These are phyloP conservation scores for Gossypium herbaceum DNA, from an alignment of 345 rosid species.

Conservation along the genomic window DNA sequence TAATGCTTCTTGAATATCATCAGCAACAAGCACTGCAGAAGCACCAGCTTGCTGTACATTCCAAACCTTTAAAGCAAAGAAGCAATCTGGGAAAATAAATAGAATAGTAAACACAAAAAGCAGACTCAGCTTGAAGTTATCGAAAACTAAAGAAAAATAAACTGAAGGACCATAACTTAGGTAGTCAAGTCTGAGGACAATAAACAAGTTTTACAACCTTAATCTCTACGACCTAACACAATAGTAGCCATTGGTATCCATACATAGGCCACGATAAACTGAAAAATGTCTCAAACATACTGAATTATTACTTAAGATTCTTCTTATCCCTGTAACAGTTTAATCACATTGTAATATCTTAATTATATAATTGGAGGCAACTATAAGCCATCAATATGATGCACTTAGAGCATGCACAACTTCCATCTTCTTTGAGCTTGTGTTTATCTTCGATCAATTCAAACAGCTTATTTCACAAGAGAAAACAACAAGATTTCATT, in stretches of 20 bases:
- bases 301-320: not conserved
- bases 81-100: constrained; percentile 59
- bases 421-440: not conserved
- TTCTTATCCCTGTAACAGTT: not conserved
- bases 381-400: not conserved
- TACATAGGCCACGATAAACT: not conserved
- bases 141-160: not conserved
- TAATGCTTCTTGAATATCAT: constrained; percentile 69
- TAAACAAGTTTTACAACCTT: not conserved
- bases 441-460: not conserved
- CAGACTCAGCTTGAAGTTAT: not conserved
- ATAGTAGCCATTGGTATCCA: not conserved
- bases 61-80: constrained; percentile 92
- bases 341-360: not conserved
- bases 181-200: not conserved
- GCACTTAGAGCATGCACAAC: not conserved
- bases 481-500: not conserved
- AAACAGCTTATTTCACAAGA: not conserved
- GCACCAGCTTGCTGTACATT: constrained; percentile 96
- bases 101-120: constrained; percentile 18
- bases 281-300: not conserved
- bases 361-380: not conserved
- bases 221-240: not conserved
- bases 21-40: constrained; percentile 92
- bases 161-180: not conserved